Evolutionary conservation across 2,329 filamentous ascomycete genomes (phyloP).

Genomic region (Aspergillus calidoustus): DNA sequence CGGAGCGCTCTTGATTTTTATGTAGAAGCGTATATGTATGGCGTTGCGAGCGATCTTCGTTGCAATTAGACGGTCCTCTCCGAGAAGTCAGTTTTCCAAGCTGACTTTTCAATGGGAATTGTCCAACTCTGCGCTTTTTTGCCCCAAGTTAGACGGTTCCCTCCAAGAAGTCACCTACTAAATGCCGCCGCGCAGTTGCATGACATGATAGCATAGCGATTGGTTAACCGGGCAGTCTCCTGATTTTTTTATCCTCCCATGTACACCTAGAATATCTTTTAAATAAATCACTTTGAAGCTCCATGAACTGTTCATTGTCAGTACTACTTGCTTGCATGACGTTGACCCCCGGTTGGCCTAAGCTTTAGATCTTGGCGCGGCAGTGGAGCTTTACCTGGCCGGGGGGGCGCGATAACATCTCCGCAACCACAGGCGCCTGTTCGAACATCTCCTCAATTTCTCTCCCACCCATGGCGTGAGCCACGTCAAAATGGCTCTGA

Average conservation of each 20-base stretch:
- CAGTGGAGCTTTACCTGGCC: slow-evolving; percentile 22
- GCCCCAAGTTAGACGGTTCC: too few relatives aligned
- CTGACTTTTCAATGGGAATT: too few relatives aligned
- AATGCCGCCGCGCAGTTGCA: too few relatives aligned
- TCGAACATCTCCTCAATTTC: slow-evolving; percentile 21
- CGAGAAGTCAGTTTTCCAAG: too few relatives aligned
- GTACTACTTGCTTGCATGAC: background rate
- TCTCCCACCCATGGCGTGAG: slow-evolving; percentile 36
- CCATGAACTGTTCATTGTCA: background rate
- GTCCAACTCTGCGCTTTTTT: too few relatives aligned
- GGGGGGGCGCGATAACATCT: slow-evolving; percentile 18
- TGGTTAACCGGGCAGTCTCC: background rate
- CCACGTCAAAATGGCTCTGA: slow-evolving; percentile 48
- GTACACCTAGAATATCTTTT: background rate
- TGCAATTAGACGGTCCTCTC: too few relatives aligned
- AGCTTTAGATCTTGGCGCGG: slow-evolving; percentile 19
- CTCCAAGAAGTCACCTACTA: too few relatives aligned
- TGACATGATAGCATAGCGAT: slow-evolving; percentile 14
- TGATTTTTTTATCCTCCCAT: background rate
- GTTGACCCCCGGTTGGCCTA: slow-evolving; percentile 11
- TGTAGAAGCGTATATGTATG: background rate
- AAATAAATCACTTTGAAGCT: background rate
- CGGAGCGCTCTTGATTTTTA: background rate
- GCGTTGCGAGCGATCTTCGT: slow-evolving; percentile 1
- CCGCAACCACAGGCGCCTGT: slow-evolving; percentile 10